These are phyloP conservation scores for Yamadazyma dendronema DNA, from an alignment of 1,139 yeast species.

Conservation along the genomic window DNA sequence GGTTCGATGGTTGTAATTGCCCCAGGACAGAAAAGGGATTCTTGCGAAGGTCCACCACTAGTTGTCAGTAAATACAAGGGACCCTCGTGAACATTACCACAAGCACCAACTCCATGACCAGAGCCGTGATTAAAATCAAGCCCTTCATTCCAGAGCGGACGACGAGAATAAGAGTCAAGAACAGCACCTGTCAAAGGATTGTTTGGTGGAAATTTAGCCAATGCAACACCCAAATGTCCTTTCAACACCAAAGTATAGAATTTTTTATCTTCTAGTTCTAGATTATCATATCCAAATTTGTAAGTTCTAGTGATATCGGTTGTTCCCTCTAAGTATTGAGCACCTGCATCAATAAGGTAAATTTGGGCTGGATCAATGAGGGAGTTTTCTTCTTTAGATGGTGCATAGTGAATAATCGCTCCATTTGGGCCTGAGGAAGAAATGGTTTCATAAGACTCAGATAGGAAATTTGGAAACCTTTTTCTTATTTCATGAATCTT, in stretches of 20 bases:
- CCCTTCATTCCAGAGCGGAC: slow-evolving; percentile 54
- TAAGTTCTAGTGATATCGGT: slow-evolving; percentile 58
- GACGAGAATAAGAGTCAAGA: slow-evolving; percentile 50
- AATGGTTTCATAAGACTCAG: slow-evolving; percentile 53
- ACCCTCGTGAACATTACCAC: slow-evolving; percentile 56
- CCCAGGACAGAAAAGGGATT: slow-evolving; percentile 40
- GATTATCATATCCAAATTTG: slow-evolving; percentile 34
- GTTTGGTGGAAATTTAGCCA: slow-evolving; percentile 48
- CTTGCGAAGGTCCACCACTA: slow-evolving; percentile 32
- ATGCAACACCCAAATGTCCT: slow-evolving; percentile 56
- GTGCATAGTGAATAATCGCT: slow-evolving; percentile 56
- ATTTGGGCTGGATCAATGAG: slow-evolving; percentile 42
- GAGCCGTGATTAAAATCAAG: slow-evolving; percentile 57
- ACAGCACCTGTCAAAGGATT: slow-evolving; percentile 40
- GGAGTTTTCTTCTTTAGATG: slow-evolving; percentile 39
- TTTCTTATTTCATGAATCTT: slow-evolving; percentile 42
- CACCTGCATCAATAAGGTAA: slow-evolving; percentile 53
- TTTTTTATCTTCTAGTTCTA: slow-evolving; percentile 29
- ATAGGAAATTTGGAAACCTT: slow-evolving; percentile 46
- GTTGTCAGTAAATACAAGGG: slow-evolving; percentile 50
- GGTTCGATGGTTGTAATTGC: slow-evolving; percentile 57
- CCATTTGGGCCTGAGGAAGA: slow-evolving; percentile 56
- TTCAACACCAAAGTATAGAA: slow-evolving; percentile 52
- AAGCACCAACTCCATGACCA: slow-evolving; percentile 61
- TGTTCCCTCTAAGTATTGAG: slow-evolving; percentile 58